These are phyloP conservation scores for Pseudocercospora cruenta DNA, from an alignment of 2,329 filamentous ascomycete species.

Conservation along the genomic window DNA sequence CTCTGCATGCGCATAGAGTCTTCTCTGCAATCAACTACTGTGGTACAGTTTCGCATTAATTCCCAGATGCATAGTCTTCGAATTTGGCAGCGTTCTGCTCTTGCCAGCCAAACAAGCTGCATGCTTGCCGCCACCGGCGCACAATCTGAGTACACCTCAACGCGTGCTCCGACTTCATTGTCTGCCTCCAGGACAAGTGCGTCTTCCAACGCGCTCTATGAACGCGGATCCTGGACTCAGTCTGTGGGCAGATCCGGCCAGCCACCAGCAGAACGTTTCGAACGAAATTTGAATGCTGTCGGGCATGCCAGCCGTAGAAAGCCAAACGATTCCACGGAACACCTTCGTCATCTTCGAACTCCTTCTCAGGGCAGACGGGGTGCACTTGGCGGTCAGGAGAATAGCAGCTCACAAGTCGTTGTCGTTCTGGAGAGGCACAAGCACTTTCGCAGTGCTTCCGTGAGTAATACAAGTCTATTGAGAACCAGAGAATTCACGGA, in stretches of 20 bases:
- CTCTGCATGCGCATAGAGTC: neutral
- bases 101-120: neutral
- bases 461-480: constrained; percentile 10
- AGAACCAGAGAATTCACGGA: neutral
- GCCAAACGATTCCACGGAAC: neutral
- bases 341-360: neutral
- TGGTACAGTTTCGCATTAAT: neutral
- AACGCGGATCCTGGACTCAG: constrained; percentile 6
- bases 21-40: neutral
- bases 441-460: constrained; percentile 7
- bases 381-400: neutral
- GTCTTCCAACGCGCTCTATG: neutral
- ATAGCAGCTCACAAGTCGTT: neutral
- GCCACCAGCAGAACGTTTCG: constrained; percentile 14
- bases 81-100: neutral
- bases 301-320: neutral
- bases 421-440: neutral
- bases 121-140: neutral
- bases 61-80: too few species aligned
- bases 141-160: neutral
- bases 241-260: neutral
- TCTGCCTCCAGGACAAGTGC: constrained; percentile 1
- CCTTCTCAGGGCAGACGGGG: neutral
- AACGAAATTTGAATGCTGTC: constrained; percentile 9
- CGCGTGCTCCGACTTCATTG: neutral